Evolutionary conservation across 345 rosid genomes (phyloP).

Genomic region (Melastoma malabathricum): DNA sequence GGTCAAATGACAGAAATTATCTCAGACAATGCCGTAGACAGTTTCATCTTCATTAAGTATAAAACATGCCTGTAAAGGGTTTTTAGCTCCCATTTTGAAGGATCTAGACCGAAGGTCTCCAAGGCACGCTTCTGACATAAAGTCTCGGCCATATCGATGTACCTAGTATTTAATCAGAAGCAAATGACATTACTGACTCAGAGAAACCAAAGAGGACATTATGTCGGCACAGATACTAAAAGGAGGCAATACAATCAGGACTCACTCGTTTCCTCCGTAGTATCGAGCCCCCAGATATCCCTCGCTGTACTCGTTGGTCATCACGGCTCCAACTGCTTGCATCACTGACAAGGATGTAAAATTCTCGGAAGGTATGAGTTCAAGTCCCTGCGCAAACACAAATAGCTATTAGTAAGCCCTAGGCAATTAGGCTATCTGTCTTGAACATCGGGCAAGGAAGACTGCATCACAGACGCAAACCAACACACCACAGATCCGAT

Average conservation of each 20-base stretch:
- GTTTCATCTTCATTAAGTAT: no score
- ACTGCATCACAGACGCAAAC: conserved; percentile 23
- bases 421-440: conserved; percentile 11
- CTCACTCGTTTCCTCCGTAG: conserved; percentile 95
- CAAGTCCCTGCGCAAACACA: conserved; percentile 46
- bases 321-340: conserved; percentile 96
- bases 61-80: not conserved
- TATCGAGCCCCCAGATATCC: conserved; percentile 97
- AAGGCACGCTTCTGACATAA: conserved; percentile 87
- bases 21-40: not conserved
- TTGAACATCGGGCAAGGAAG: conserved; percentile 38
- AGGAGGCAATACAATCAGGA: not conserved
- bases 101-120: conserved; percentile 75
- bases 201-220: no score
- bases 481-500: conserved; percentile 3
- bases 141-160: conserved; percentile 87
- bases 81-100: conserved; percentile 92
- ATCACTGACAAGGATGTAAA: conserved; percentile 87
- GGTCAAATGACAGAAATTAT: not conserved
- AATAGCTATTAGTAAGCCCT: not conserved
- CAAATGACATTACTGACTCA: not conserved
- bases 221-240: no score
- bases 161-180: conserved; percentile 26
- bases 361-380: conserved; percentile 91
- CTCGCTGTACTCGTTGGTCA: conserved; percentile 96